Evolutionary conservation across 192 early-diverging fungal species (phyloP).

Genomic region (Coemansia sp.): DNA sequence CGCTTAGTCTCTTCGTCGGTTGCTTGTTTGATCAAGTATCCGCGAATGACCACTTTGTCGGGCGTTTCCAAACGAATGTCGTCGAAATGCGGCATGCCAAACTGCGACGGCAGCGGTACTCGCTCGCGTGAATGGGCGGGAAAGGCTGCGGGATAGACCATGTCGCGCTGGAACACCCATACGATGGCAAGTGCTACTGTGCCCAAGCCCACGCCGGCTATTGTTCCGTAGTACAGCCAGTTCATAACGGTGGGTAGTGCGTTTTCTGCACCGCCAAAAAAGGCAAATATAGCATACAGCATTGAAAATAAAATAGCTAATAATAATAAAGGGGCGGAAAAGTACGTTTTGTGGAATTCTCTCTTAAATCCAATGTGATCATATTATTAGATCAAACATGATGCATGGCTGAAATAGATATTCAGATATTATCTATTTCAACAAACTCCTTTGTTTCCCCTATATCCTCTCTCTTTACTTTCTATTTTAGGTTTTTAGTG

Average conservation of each 20-base stretch:
- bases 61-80: slow-evolving; percentile 71
- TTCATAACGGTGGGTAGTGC: slow-evolving; percentile 25
- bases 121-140: slow-evolving; percentile 51
- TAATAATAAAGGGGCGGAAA: background rate
- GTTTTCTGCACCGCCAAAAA: slow-evolving; percentile 37
- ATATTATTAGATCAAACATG: background rate
- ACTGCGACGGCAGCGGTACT: slow-evolving; percentile 66
- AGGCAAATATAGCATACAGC: slow-evolving; percentile 46
- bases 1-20: slow-evolving; percentile 57
- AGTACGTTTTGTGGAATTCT: background rate
- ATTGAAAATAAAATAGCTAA: slow-evolving; percentile 20
- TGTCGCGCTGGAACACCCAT: slow-evolving; percentile 72
- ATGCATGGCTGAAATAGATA: background rate
- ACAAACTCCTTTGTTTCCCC: slow-evolving; percentile 5
- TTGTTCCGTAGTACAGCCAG: slow-evolving; percentile 36
- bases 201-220: slow-evolving; percentile 4
- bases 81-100: slow-evolving; percentile 66
- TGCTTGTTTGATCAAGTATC: slow-evolving; percentile 70
- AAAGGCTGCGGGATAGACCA: slow-evolving; percentile 74
- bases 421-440: slow-evolving; percentile 6
- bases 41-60: slow-evolving; percentile 78
- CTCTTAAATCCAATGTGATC: background rate
- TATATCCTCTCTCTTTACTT: background rate
- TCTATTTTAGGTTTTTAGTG: background rate
- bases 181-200: slow-evolving; percentile 46